phyloP scores from a whole-genome alignment of 2,329 filamentous ascomycete species.

The Aspergillus flavus region DNA sequence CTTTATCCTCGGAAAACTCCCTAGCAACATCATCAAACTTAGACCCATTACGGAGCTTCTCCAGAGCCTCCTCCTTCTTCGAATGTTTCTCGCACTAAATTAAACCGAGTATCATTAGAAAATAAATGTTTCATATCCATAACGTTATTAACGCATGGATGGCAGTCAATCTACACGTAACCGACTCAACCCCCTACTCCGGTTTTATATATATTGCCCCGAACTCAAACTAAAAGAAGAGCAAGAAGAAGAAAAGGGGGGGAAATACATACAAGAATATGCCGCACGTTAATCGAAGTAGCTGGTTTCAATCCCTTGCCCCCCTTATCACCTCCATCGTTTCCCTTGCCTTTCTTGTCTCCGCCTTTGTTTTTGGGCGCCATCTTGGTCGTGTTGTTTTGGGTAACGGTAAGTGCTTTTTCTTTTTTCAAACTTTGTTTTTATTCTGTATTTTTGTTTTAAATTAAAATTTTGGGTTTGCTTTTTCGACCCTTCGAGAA shows the following conservation, averaged over 20 bases:
- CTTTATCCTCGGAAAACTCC: slow-evolving; percentile 68
- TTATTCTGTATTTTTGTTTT: background rate
- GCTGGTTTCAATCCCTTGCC: slow-evolving; percentile 56
- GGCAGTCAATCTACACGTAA: background rate
- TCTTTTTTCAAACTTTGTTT: background rate
- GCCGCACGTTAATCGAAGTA: slow-evolving; percentile 65
- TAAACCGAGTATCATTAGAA: background rate
- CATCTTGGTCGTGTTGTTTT: slow-evolving; percentile 30
- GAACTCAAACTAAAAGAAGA: background rate
- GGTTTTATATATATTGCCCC: slow-evolving; percentile 1
- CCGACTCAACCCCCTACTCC: background rate
- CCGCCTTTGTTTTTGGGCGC: slow-evolving; percentile 46
- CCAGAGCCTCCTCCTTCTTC: slow-evolving; percentile 67
- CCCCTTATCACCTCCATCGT: slow-evolving; percentile 28
- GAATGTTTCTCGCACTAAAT: slow-evolving; percentile 62
- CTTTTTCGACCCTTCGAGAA: background rate
- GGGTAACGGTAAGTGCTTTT: background rate
- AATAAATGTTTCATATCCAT: background rate
- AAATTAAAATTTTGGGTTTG: no score
- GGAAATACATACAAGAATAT: slow-evolving; percentile 56
- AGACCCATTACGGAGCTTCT: slow-evolving; percentile 59
- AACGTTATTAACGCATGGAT: background rate
- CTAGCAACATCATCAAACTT: slow-evolving; percentile 68
- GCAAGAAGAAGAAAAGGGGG: slow-evolving; percentile 6
- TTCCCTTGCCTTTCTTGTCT: slow-evolving; percentile 45